A percentile compares a stretch with the other conserved stretches of the same genome.
phyloP scores from a whole-genome alignment of 352 stramenopile genomes.

The Pythium oligandrum region DNA sequence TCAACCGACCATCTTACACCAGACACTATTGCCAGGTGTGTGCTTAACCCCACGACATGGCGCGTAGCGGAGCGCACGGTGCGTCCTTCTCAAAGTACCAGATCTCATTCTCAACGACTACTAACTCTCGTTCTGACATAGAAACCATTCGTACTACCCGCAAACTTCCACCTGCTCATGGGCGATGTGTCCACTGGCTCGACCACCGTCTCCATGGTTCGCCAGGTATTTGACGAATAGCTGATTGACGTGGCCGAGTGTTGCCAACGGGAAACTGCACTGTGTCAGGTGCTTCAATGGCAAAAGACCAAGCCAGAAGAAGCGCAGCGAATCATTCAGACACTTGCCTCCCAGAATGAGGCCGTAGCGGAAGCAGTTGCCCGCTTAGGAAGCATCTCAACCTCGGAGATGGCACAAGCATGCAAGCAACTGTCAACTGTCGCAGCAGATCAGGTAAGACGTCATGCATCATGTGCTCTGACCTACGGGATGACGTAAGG shows the following conservation, averaged over 20 bases:
- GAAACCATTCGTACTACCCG: constrained; percentile 58
- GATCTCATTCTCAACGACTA: neutral
- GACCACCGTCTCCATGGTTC: constrained; percentile 82
- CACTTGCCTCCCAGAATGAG: constrained; percentile 31
- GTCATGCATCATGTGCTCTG: neutral
- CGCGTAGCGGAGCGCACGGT: constrained; percentile 43
- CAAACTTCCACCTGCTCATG: constrained; percentile 88
- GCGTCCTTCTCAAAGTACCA: constrained; percentile 2
- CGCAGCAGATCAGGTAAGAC: constrained; percentile 7
- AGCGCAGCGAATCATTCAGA: constrained; percentile 24
- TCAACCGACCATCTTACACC: constrained; percentile 43
- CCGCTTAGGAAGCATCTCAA: constrained; percentile 7
- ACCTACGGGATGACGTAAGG: neutral
- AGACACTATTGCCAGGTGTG: constrained; percentile 43
- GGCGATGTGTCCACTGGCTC: constrained; percentile 95
- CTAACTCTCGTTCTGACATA: constrained; percentile 14
- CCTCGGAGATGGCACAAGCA: neutral
- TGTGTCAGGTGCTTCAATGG: constrained; percentile 24
- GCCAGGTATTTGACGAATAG: constrained; percentile 52
- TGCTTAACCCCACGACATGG: constrained; percentile 42
- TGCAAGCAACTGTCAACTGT: constrained; percentile 7
- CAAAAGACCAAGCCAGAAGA: constrained; percentile 29
- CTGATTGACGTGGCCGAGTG: neutral
- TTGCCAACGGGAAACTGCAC: neutral
- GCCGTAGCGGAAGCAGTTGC: constrained; percentile 25